Evolutionary conservation across 2,329 filamentous ascomycete species (phyloP).

Genomic region (Aspergillus viridinutans): DNA sequence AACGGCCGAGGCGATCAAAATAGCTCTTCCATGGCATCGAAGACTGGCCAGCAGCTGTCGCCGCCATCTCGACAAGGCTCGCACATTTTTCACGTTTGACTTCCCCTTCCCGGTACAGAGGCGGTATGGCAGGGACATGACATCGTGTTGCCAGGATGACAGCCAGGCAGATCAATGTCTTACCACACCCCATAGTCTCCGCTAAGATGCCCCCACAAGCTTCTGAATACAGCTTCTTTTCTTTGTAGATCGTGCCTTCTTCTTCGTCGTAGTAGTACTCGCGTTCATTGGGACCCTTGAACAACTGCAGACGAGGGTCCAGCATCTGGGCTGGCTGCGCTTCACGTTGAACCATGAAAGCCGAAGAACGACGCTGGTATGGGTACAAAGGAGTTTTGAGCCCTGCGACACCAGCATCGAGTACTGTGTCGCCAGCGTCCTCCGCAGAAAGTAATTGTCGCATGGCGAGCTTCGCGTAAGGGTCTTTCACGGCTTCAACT

Average conservation of each 20-base stretch:
- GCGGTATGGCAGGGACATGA: conserved; percentile 63
- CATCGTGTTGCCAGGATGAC: conserved; percentile 71
- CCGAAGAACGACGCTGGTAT: conserved; percentile 76
- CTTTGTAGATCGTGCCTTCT: conserved; percentile 56
- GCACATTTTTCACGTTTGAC: conserved; percentile 49
- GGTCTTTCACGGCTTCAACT: conserved; percentile 26
- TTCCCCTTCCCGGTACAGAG: conserved; percentile 51
- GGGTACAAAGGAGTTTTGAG: conserved; percentile 62
- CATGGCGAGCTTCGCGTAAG: conserved; percentile 35
- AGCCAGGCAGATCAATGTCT: conserved; percentile 80
- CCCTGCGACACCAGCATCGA: conserved; percentile 27
- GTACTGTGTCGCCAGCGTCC: conserved; percentile 6
- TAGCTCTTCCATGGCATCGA: conserved; percentile 67
- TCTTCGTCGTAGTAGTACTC: conserved; percentile 68
- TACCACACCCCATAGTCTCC: conserved; percentile 60
- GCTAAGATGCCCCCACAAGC: conserved; percentile 59
- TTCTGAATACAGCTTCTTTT: conserved; percentile 70
- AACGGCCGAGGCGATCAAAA: conserved; percentile 50
- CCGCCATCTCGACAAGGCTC: conserved; percentile 70
- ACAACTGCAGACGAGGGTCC: conserved; percentile 67
- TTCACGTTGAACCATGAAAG: conserved; percentile 81
- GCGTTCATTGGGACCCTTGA: conserved; percentile 57
- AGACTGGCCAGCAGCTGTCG: conserved; percentile 61
- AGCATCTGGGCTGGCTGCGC: conserved; percentile 58
- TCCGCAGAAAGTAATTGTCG: conserved; percentile 27